Percentiles rank a stretch among this genome's conserved stretches.
Evolutionary conservation across 2,329 filamentous ascomycete species (phyloP).

Genomic region (Whalleya microplaca): DNA sequence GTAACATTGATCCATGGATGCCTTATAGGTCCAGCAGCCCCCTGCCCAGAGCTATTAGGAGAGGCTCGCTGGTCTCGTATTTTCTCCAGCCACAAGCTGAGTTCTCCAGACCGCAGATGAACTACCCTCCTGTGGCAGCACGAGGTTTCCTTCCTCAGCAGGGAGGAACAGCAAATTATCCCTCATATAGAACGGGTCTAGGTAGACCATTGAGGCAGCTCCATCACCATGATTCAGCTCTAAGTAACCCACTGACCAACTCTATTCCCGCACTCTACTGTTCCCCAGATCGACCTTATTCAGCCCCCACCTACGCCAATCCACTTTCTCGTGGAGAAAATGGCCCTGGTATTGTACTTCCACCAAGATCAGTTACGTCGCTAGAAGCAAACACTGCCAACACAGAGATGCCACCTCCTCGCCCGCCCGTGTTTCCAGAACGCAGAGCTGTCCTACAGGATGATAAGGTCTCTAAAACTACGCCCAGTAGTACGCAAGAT

Average conservation of each 20-base stretch:
- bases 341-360: slow-evolving; percentile 1
- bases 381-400: slow-evolving; percentile 1
- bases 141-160: slow-evolving; percentile 19
- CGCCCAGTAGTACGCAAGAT: not conserved
- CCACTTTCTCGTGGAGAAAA: not conserved
- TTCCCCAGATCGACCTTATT: slow-evolving; percentile 12
- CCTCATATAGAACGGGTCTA: not conserved
- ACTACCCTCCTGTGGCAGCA: slow-evolving; percentile 8
- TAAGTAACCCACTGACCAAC: not conserved
- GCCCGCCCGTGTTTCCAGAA: not conserved
- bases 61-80: not conserved
- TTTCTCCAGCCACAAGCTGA: not conserved
- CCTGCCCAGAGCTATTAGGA: not conserved
- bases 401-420: slow-evolving; percentile 1
- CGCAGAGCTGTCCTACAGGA: not conserved
- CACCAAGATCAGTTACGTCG: slow-evolving; percentile 14
- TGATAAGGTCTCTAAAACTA: not conserved
- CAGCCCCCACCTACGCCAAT: slow-evolving; percentile 6
- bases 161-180: slow-evolving; percentile 1
- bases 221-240: slow-evolving; percentile 3
- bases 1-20: not conserved
- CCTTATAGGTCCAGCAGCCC: not conserved
- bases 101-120: not conserved
- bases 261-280: slow-evolving; percentile 9
- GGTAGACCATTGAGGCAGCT: slow-evolving; percentile 15